Base-by-base conservation (phyloP, 306 rosid species). In the Boehmeria nivea region DNA sequence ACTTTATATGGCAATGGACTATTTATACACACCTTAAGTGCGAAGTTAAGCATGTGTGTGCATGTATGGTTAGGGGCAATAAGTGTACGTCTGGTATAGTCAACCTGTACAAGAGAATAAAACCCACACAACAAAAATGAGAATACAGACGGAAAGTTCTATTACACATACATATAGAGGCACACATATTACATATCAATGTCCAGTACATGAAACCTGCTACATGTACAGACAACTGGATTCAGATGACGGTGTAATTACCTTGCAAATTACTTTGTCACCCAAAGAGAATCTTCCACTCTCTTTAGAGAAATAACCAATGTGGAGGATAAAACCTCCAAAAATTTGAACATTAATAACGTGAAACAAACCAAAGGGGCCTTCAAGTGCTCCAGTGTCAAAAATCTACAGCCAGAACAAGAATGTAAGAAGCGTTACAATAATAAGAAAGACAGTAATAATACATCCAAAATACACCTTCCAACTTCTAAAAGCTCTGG, bases 11-110 rank as follows among this genome's bases (percentile, higher is more conserved):
- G 8, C 14, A 21, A 31, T 28, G 39, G 42, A 10, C 43, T 18
- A 54, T 48, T 60, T 47, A 26, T 52, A 47, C 80, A 62, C 82
- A 91, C 99, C 87, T 75, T 77, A n/a, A 91, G 95, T 64, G 99
- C 99, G 69, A 91, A 91, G 67, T 91, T 91, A 79, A 91, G 80
- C 76, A 91, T 87, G 65, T 91, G 99, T 1, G 99, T 91, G 73
- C 99, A 91, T 51, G 99, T 91, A 78, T 91, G 99, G 67, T 91
- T 91, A 26, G 99, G 99, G 28, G 99, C 96, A 66, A 83, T 78
- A 16, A 91, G 71, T 25, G 60, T 59, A 24, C 99, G 96, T 68
- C 99, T 83, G 59, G 51, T 80, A 23, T 85, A 91, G 70, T 91
- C 96, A 52, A 87, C 99, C 99, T 91, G 79, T 70, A 71, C 47